phyloP scores from a whole-genome alignment of 208 protist species.

The Wallacemonas sp. region DNA sequence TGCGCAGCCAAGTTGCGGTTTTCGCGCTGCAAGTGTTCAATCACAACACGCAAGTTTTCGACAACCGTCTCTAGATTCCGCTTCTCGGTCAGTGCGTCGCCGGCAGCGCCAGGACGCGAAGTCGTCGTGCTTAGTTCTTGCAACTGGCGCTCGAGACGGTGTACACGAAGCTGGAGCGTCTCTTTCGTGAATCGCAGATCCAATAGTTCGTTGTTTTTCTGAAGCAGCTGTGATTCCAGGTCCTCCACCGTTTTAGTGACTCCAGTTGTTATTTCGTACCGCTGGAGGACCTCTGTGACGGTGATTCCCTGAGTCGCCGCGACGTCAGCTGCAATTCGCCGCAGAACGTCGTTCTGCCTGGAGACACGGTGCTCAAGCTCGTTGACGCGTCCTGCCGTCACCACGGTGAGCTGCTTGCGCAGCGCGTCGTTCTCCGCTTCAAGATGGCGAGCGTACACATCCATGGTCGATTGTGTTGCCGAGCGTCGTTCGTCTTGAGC shows the following conservation, averaged over 20 bases:
- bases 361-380: slow-evolving; percentile 39
- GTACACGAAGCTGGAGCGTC: slow-evolving; percentile 54
- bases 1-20: slow-evolving; percentile 48
- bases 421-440: slow-evolving; percentile 68
- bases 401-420: slow-evolving; percentile 52
- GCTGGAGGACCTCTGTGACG: slow-evolving; percentile 22
- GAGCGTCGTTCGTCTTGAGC: no score
- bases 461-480: no score
- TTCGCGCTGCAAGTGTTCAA: slow-evolving; percentile 72
- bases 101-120: neutral
- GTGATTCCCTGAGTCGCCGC: slow-evolving; percentile 29
- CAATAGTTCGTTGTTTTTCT: slow-evolving; percentile 59
- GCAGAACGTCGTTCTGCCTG: slow-evolving; percentile 20
- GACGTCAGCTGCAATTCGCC: slow-evolving; percentile 50
- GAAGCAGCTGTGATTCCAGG: slow-evolving; percentile 35
- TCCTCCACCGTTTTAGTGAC: slow-evolving; percentile 22
- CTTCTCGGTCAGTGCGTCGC: slow-evolving; percentile 16
- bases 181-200: slow-evolving; percentile 78
- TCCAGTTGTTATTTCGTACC: slow-evolving; percentile 19
- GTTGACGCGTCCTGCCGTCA: slow-evolving; percentile 35
- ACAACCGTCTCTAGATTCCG: slow-evolving; percentile 54
- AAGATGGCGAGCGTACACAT: slow-evolving; percentile 36
- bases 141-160: slow-evolving; percentile 65
- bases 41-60: slow-evolving; percentile 74
- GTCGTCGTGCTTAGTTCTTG: neutral